Base-by-base conservation (phyloP, 2,329 filamentous ascomycete genomes). In the Penicillium sp. region DNA sequence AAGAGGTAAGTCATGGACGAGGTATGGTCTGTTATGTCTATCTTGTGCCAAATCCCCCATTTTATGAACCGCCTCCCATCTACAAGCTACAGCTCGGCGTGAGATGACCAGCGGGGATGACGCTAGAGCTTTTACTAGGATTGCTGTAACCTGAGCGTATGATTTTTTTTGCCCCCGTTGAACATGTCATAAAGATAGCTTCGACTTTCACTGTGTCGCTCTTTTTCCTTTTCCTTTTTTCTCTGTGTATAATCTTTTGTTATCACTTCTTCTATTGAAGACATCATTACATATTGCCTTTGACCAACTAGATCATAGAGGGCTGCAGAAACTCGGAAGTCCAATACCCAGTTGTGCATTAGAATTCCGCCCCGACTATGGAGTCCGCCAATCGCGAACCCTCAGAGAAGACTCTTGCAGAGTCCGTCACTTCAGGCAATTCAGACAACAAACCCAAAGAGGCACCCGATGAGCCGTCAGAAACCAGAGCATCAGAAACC, bases 391-490 rank as follows among this genome's bases (percentile, higher is more conserved):
- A 53, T 22, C 30, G 22, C 6, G 35, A 22, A 5, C 19, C 33
- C 12, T 38, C 50, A 19, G 50, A 53, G 22, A 37, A 22, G 33
- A 53, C 50, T 4, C 38, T 53, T 17, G 33, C 50, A 53, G 50
- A 38, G 50, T 53, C 50, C 3, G 50, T 53, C 19, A 13, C 33
- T 53, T 30, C 28, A n/a, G 47, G 17, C 19, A 17, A 38, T 7
- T 45, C 42, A 10, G 42, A 47, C 13, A 17, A 28, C 13, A 17
- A n/a, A 9, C 13, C 44, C 33, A 24, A 24, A 12, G n/a, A 24
- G 22, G 15, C 4, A 15, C 4, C 33, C 12, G 35, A 53, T 24
- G 50, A 38, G 19, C 19, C 17, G 37, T 8, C 19, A 8, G 33
- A 15, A 4, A 8, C 30, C n/a, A 19, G 3, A 26, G 26, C 26